These are phyloP conservation scores for Salvia miltiorrhiza DNA, from an alignment of 257 asterid species.

Conservation along the genomic window DNA sequence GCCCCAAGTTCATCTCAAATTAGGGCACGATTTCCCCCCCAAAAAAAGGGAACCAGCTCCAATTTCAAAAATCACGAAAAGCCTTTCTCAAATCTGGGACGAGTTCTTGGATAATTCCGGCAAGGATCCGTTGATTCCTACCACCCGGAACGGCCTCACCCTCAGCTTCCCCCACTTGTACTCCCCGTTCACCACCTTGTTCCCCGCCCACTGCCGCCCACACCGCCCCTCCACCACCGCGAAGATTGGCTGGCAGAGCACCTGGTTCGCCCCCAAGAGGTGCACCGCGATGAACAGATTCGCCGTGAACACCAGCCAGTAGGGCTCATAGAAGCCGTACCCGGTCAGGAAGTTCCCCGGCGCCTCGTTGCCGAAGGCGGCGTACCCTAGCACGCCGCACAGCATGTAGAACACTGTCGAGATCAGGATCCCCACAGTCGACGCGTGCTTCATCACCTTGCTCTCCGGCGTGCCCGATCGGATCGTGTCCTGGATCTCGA, in stretches of 20 bases:
- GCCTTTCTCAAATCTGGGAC: too few species aligned
- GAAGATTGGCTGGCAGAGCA: conserved; percentile 57
- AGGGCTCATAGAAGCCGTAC: conserved; percentile 73
- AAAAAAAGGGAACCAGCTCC: too few species aligned
- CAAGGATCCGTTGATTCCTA: too few species aligned
- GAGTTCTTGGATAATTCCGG: too few species aligned
- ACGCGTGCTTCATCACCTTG: conserved; percentile 51
- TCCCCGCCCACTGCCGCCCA: conserved; percentile 34
- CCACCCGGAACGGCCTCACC: conserved; percentile 41
- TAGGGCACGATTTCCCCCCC: too few species aligned
- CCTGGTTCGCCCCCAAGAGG: conserved; percentile 78
- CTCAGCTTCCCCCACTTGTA: conserved; percentile 15
- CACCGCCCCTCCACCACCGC: conserved; percentile 41
- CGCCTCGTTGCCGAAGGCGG: conserved; percentile 70
- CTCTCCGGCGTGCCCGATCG: conserved; percentile 45
- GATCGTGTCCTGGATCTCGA: conserved; percentile 75
- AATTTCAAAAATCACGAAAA: too few species aligned
- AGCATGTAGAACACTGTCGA: conserved; percentile 50
- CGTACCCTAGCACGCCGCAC: conserved; percentile 64
- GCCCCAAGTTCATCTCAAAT: too few species aligned
- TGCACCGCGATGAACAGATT: conserved; percentile 60
- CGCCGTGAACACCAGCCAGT: conserved; percentile 60
- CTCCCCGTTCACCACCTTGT: conserved; percentile 30
- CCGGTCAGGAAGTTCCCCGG: conserved; percentile 81
- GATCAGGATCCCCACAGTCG: conserved; percentile 33